phyloP scores from a whole-genome alignment of 331 rosid genomes.

The Quercus tomentella region DNA sequence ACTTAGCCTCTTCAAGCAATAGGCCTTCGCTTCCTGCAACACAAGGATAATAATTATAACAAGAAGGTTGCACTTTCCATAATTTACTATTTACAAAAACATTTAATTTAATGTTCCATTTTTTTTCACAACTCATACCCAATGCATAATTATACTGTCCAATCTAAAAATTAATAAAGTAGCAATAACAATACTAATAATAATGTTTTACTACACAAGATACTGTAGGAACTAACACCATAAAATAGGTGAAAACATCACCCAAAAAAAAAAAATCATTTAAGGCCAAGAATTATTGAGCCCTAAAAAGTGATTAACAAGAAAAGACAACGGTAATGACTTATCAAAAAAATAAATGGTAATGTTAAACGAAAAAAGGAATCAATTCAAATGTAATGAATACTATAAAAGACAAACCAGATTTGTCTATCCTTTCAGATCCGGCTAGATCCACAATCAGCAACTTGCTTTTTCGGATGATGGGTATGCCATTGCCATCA shows the following conservation, averaged over 20 bases:
- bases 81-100: not conserved
- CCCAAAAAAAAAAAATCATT: not conserved
- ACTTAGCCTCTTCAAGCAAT: conserved; percentile 70
- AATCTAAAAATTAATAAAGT: not conserved
- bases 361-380: not conserved
- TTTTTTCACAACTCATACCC: not conserved
- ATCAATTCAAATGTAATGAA: not conserved
- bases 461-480: conserved; percentile 65
- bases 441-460: conserved; percentile 75
- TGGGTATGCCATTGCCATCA: conserved; percentile 33
- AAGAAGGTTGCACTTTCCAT: not conserved
- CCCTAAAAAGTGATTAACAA: not conserved
- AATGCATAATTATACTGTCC: not conserved
- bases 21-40: conserved; percentile 71
- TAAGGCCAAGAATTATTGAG: not conserved
- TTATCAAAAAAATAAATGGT: not conserved
- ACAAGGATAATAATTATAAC: not conserved
- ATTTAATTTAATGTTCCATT: not conserved
- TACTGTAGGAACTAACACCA: not conserved
- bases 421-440: conserved; percentile 72
- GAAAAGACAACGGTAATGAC: not conserved
- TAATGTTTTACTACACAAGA: not conserved
- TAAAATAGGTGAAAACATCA: not conserved
- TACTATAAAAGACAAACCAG: conserved; percentile 42
- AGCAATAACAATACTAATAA: not conserved